A percentile compares a stretch with the other conserved stretches of the same genome.
phyloP scores from a whole-genome alignment of 2,329 filamentous ascomycete genomes.

The Cladosporium sp. region DNA sequence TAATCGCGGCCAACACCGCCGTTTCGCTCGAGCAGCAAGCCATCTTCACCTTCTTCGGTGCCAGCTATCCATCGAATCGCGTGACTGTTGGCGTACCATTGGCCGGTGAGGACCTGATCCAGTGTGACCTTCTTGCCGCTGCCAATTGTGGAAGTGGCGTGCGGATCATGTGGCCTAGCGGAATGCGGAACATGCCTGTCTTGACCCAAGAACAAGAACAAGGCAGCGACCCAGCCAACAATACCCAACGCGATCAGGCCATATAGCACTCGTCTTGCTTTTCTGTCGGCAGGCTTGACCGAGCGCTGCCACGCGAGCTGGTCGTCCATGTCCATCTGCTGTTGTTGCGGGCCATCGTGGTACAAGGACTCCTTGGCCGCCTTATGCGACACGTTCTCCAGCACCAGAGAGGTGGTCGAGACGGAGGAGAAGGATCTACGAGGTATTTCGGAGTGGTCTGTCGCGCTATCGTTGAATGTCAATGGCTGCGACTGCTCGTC shows the following conservation, averaged over 20 bases:
- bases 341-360: constrained; percentile 34
- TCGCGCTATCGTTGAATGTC: constrained; percentile 37
- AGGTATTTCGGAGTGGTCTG: constrained; percentile 37
- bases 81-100: constrained; percentile 64
- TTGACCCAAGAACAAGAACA: constrained; percentile 65
- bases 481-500: constrained; percentile 50
- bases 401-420: constrained; percentile 81
- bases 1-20: constrained; percentile 65
- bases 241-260: constrained; percentile 62
- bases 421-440: constrained; percentile 67
- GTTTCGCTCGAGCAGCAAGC: constrained; percentile 74
- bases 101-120: constrained; percentile 66
- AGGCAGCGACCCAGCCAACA: constrained; percentile 66
- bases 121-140: constrained; percentile 72
- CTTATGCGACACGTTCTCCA: constrained; percentile 70
- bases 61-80: constrained; percentile 76
- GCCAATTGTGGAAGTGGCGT: constrained; percentile 61
- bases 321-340: constrained; percentile 54
- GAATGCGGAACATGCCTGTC: constrained; percentile 67
- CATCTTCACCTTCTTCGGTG: constrained; percentile 70
- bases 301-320: constrained; percentile 45
- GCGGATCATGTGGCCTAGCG: constrained; percentile 65
- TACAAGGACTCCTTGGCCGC: constrained; percentile 46
- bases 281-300: constrained; percentile 61
- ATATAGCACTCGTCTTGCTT: constrained; percentile 63